Evolutionary conservation across 306 rosid species (phyloP).

Genomic region (Cercis canadensis): DNA sequence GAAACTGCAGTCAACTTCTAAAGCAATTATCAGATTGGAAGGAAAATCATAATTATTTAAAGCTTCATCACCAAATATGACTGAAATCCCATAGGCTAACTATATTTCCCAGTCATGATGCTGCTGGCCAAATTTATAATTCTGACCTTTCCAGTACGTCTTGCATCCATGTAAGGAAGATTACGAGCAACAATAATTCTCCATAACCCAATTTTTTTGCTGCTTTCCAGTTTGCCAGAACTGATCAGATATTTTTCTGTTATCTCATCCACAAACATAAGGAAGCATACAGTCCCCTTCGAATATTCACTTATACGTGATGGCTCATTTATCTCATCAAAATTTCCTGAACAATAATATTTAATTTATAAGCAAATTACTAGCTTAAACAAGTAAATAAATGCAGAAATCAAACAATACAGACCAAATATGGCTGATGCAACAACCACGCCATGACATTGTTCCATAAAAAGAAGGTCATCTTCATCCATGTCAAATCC

Average conservation of each 20-base stretch:
- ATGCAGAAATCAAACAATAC: conserved; percentile 22
- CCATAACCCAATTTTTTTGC: conserved; percentile 84
- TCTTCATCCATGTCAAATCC: conserved; percentile 83
- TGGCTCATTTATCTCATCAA: conserved; percentile 89
- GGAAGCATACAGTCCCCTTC: conserved; percentile 81
- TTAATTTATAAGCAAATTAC: conserved; percentile 36
- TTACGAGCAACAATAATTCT: conserved; percentile 73
- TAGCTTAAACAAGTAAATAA: conserved; percentile 25
- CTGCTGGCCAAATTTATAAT: conserved; percentile 29
- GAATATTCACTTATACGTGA: conserved; percentile 66
- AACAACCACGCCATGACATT: conserved; percentile 84
- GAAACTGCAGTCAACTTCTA: conserved; percentile 5
- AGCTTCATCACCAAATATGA: conserved; percentile 6
- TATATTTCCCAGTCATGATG: conserved; percentile 18
- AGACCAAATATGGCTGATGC: conserved; percentile 94
- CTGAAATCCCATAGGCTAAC: conserved; percentile 23
- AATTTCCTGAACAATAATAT: conserved; percentile 65
- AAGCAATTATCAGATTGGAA: conserved; percentile 22
- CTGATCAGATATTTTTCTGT: conserved; percentile 67
- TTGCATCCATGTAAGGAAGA: conserved; percentile 77
- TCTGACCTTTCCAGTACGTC: conserved; percentile 91
- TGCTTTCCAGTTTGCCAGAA: conserved; percentile 58
- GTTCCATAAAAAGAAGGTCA: conserved; percentile 79
- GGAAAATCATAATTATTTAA: conserved; percentile 22
- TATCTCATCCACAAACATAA: conserved; percentile 80